These are phyloP conservation scores for Santalum album DNA, from an alignment of 164 flowering plant genomes.

Conservation along the genomic window DNA sequence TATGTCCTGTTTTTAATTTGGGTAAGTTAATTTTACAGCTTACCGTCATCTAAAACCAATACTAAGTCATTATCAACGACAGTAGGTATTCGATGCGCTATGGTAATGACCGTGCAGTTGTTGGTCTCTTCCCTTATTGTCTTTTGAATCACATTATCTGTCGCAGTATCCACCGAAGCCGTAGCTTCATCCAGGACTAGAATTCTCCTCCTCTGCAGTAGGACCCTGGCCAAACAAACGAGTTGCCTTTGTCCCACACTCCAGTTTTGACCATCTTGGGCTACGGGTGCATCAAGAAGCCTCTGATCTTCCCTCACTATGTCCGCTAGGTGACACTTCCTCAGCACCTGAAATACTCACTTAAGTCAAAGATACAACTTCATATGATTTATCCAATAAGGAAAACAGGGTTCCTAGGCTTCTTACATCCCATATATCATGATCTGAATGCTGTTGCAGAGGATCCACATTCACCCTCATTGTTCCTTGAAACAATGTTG, in stretches of 20 bases:
- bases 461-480: conserved; percentile 80
- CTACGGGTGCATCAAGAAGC: conserved; percentile 78
- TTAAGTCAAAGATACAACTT: conserved; percentile 1
- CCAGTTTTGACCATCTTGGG: conserved; percentile 87
- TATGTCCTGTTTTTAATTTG: no score
- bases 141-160: conserved; percentile 64
- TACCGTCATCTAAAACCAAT: conserved; percentile 77
- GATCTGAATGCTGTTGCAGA: conserved; percentile 52
- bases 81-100: conserved; percentile 80
- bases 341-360: conserved; percentile 36
- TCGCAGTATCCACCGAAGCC: conserved; percentile 77
- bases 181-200: conserved; percentile 86
- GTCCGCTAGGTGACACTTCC: conserved; percentile 51
- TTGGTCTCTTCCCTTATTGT: conserved; percentile 61
- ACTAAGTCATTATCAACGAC: conserved; percentile 73
- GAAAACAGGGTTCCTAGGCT: not conserved
- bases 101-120: conserved; percentile 65
- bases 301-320: conserved; percentile 44
- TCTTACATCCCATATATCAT: conserved; percentile 69
- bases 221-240: conserved; percentile 67
- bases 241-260: conserved; percentile 86
- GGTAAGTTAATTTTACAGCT: not conserved
- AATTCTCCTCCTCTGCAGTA: conserved; percentile 57
- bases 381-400: not conserved
- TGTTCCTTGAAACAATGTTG: conserved; percentile 71